phyloP scores from a whole-genome alignment of 2,329 filamentous ascomycete species.

The Dactylellina haptotyla region DNA sequence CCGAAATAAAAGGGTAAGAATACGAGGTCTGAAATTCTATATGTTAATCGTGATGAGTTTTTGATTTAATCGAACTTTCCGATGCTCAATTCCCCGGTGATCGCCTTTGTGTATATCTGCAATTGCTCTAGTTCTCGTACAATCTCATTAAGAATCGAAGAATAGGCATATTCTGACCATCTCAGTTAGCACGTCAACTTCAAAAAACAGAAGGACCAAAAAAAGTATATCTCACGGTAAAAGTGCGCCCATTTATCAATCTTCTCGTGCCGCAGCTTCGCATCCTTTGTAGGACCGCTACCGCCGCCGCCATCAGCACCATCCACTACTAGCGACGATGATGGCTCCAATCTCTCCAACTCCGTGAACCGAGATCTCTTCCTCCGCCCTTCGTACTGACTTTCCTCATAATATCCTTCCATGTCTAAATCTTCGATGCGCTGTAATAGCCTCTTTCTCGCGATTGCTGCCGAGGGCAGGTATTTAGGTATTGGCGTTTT shows the following conservation, averaged over 20 bases:
- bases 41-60: no score
- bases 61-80: conserved; percentile 46
- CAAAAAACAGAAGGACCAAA: background rate
- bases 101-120: conserved; percentile 69
- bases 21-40: no score
- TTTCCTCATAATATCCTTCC: conserved; percentile 55
- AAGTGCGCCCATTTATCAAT: conserved; percentile 68
- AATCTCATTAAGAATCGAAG: conserved; percentile 61
- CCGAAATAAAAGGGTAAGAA: background rate
- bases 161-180: conserved; percentile 59
- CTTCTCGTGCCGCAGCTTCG: conserved; percentile 56
- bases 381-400: conserved; percentile 16
- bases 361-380: conserved; percentile 38
- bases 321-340: no score
- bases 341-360: conserved; percentile 38
- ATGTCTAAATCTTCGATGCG: conserved; percentile 66
- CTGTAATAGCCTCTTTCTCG: conserved; percentile 67
- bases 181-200: background rate
- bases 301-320: conserved; percentile 3
- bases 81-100: conserved; percentile 66
- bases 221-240: conserved; percentile 68
- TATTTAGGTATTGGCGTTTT: conserved; percentile 64
- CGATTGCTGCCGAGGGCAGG: conserved; percentile 68
- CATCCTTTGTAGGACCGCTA: conserved; percentile 53
- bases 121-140: conserved; percentile 68